Evolutionary conservation across 345 rosid species (phyloP).

Genomic region (Melastoma malabathricum): DNA sequence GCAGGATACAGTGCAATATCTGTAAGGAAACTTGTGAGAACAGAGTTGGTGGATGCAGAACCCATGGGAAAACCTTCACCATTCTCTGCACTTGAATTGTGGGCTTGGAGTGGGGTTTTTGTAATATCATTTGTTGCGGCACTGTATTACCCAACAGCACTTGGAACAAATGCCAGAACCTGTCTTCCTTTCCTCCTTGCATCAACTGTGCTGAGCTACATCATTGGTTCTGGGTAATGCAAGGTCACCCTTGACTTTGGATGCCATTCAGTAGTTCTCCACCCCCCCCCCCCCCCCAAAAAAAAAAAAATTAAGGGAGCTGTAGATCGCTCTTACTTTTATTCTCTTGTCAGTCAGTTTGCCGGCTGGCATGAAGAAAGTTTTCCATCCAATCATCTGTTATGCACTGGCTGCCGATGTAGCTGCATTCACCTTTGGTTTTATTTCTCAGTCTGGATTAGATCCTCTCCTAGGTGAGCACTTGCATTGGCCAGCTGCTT

Average conservation of each 20-base stretch:
- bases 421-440: conserved; percentile 74
- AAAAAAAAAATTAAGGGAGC: neutral
- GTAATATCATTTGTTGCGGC: conserved; percentile 56
- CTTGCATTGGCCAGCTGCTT: neutral
- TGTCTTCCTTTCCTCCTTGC: conserved; percentile 88
- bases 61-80: conserved; percentile 88
- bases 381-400: conserved; percentile 81
- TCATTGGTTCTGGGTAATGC: conserved; percentile 68
- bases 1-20: conserved; percentile 84
- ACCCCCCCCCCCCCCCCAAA: too few relatives aligned
- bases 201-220: conserved; percentile 81
- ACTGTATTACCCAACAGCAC: conserved; percentile 44
- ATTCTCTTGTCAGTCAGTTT: conserved; percentile 40
- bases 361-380: conserved; percentile 58
- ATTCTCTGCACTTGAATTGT: conserved; percentile 53
- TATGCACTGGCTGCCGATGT: conserved; percentile 75
- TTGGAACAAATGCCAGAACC: conserved; percentile 73
- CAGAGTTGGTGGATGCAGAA: conserved; percentile 82
- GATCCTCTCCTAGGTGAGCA: conserved; percentile 70
- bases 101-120: conserved; percentile 71
- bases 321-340: conserved; percentile 1
- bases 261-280: too few relatives aligned
- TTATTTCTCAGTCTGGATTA: conserved; percentile 60
- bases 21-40: conserved; percentile 67
- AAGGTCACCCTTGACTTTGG: neutral